Base-by-base conservation (phyloP, 2,329 filamentous ascomycete species). In the Neofusicoccum kwambonambiense region DNA sequence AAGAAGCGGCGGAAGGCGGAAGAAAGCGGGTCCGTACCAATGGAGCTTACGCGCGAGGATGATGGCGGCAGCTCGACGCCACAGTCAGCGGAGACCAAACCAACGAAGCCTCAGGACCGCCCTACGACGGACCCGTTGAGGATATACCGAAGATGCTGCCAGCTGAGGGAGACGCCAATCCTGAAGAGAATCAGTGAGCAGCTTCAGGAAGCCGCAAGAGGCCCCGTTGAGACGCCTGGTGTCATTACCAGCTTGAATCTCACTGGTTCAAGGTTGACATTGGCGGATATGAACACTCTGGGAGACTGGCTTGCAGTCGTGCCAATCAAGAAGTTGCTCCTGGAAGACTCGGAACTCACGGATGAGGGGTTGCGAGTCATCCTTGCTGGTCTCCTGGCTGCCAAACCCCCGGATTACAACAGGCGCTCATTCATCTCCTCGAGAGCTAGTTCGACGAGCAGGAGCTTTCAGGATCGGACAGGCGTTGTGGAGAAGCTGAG, bases 291-390 rank as follows among this genome's bases (percentile, higher is more conserved):
- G 31, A 79, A 93, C 58, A 97, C 95, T 0, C 83, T 99, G 1
- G 92, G 93, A 57, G 95, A 99, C 75, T 99, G 94, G 82, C 83
- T 99, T 45, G 94, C 95, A 4, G 88, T 99, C 6, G 94, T 98
- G 0, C 94, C 95, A 0, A 89, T 98, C 2, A 90, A 91, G 69
- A 92, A 96, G 72, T 79, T 99, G 0, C 83, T 96, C 6, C 79
- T 98, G 63, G 93, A 97, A 72, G 92, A 96, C 73, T 94, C 92
- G 66, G 91, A 92, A 5, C 79, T 99, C 42, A 91, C 86, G 1
- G 93, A 98, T 71, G 93, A 96, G 75, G 92, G 92, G 3, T 82
- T 97, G 6, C 86, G 95, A 17, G 90, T 96, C 17, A 87, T 98
- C 47, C 84, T 99, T 9, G 92, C 93, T 0, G 94, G 92, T 3